Percentiles rank a stretch among this genome's conserved stretches.
Conservation (phyloP, 768 basidiomycete genomes). For the Baorangia bicolor region DNA sequence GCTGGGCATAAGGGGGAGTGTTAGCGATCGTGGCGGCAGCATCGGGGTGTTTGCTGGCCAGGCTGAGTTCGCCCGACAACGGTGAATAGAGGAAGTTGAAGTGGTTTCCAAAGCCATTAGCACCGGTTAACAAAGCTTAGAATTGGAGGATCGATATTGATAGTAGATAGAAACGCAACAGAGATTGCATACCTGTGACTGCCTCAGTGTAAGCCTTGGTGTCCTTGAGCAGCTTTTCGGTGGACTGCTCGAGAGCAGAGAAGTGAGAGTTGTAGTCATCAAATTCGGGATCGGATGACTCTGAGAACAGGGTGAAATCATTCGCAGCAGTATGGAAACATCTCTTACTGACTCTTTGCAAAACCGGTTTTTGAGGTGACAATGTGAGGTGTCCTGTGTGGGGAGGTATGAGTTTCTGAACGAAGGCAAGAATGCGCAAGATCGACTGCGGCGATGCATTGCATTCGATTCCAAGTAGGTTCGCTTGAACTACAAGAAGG, state of each 20-base stretch:
- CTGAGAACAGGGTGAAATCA: conserved; percentile 34
- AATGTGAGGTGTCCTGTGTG: conserved; percentile 80
- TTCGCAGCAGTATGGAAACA: not conserved
- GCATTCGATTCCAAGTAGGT: not conserved
- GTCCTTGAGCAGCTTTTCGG: conserved; percentile 92
- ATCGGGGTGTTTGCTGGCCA: conserved; percentile 76
- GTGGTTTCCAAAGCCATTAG: conserved; percentile 62
- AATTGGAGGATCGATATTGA: conserved; percentile 1
- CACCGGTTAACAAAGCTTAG: conserved; percentile 65
- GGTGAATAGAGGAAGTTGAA: conserved; percentile 65
- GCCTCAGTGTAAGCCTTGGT: conserved; percentile 83
- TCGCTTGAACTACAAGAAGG: not conserved
- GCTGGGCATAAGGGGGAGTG: conserved; percentile 65
- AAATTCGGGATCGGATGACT: conserved; percentile 85
- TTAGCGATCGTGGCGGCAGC: conserved; percentile 75
- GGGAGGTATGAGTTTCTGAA: conserved; percentile 7
- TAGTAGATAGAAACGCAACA: not conserved
- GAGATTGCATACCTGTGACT: conserved; percentile 53
- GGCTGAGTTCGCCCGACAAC: conserved; percentile 72
- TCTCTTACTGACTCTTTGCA: conserved; percentile 74
- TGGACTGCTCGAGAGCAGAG: conserved; percentile 67
- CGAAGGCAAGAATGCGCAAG: not conserved
- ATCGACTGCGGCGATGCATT: conserved; percentile 5
- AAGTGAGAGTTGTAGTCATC: conserved; percentile 86
- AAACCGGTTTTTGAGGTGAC: conserved; percentile 87